These are phyloP conservation scores for Mariannaea elegans DNA, from an alignment of 2,329 filamentous ascomycete species.

Conservation along the genomic window DNA sequence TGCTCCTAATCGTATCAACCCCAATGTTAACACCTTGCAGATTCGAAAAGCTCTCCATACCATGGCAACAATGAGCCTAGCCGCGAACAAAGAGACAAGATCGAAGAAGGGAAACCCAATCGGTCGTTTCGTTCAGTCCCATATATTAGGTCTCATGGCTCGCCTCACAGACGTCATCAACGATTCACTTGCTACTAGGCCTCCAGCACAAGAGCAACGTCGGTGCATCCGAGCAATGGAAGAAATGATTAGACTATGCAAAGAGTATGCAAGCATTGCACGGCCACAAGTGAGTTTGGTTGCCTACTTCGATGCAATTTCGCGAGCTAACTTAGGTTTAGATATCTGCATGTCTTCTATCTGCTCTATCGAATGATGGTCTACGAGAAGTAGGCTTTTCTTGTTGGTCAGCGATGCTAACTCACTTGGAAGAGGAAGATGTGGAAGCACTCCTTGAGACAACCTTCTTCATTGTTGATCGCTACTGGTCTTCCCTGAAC, in stretches of 20 bases:
- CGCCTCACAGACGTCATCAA: constrained; percentile 83
- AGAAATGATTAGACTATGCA: constrained; percentile 84
- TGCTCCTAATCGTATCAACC: neutral
- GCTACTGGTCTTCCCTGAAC: constrained; percentile 79
- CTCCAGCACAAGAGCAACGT: constrained; percentile 72
- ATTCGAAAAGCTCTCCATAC: constrained; percentile 57
- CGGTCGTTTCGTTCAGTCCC: constrained; percentile 79
- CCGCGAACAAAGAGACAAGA: constrained; percentile 52
- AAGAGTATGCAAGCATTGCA: constrained; percentile 77
- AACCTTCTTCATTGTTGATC: constrained; percentile 86
- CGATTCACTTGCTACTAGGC: constrained; percentile 64
- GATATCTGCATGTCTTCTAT: constrained; percentile 92
- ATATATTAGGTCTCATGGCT: constrained; percentile 88
- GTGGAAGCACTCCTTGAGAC: constrained; percentile 84
- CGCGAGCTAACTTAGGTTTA: constrained; percentile 45
- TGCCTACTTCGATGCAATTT: neutral
- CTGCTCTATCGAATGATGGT: constrained; percentile 77
- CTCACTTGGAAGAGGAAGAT: constrained; percentile 78
- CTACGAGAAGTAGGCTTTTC: constrained; percentile 83
- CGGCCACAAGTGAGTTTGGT: constrained; percentile 80
- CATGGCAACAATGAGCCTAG: constrained; percentile 54
- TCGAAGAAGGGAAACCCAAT: constrained; percentile 66
- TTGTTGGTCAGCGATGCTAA: constrained; percentile 85
- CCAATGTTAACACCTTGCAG: constrained; percentile 47
- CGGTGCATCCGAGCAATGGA: constrained; percentile 84